Evolutionary conservation across 768 basidiomycete species (phyloP), one percentile per base, ranked within the genome.

Genomic region (Royoungia palumana): DNA sequence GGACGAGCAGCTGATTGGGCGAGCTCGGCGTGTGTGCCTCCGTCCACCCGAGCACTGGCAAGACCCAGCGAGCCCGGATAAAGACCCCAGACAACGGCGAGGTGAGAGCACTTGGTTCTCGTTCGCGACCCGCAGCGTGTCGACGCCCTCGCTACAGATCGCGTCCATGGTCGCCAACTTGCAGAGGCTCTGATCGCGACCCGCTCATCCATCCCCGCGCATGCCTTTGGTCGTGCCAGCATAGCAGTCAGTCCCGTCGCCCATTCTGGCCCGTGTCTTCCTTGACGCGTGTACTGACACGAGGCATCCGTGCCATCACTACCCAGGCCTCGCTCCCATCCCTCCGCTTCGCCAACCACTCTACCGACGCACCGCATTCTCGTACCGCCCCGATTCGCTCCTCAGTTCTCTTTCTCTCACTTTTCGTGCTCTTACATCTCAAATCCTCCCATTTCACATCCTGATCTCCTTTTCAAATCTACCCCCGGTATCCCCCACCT

Each of bases 261-360:
- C 14, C 30, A 14, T 35, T 17, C 10, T 27, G 36, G 37, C 46
- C 19, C 36, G 49, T 32, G 42, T 43, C 56, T 67, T 67, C 65
- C 63, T 61, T 59, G 67, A 70, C 74, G 72, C 74, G 75, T 76
- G 76, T 69, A 59, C 70, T 75, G 56, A 78, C 78, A 81, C 75
- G 79, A 80, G 77, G 79, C 78, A 71, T 45, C 47, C 54, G 60
- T 67, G 72, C 72, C 70, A 65, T 67, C 68, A 71, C 71, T 70
- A 58, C 55, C 46, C 59, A 35, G 13, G 50, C 54, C 56, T 60
- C 59, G 56, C 61, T 44, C 44, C 45, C 55, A 38, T 61, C 40
- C 45, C 46, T 41, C 55, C 54, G 44, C 51, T 44, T 41, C 48
- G 47, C 50, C 49, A 41, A 39, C 47, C 37, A 43, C 46, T 54